Evolutionary conservation across 371 early-diverging fungal species (phyloP), one percentile per base, ranked within the genome.

Genomic region (Mucor lusitanicus): DNA sequence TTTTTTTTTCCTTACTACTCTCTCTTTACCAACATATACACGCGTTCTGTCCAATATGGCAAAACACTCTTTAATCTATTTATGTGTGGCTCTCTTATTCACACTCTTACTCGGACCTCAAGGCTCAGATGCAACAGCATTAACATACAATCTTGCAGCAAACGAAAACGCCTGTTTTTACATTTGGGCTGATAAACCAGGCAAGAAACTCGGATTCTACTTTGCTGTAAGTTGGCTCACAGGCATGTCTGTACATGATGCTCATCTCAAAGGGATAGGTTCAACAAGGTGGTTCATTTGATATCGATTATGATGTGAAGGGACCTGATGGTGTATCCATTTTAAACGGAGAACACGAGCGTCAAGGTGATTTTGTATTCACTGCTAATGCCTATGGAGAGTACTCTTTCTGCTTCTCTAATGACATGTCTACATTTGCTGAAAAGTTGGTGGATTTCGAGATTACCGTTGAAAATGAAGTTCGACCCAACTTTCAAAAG

Each of bases 361-460:
- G 92, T 57, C 95, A 96, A 76, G 95, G 92, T 60, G 97, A 97
- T 84, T 94, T 81, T 79, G 92, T 95, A 32, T 92, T 97, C 76
- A 87, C 92, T 2, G 92, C 93, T 5, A 87, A 87, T 33, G 73
- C 85, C 32, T 82, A 83, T 15, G 98, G 98, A 61, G 98, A 97
- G 74, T 93, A 94, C 78, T 78, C 92, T 13, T 94, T 95, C 84
- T 96, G 97, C 85, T 97, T 97, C 86, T 88, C 88, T 67, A 97
- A 97, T 76, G 84, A 85, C 42, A 90, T 92, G 87, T 90, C 95
- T 35, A 92, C 94, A 13, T 94, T 92, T 80, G 90, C 92, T 32
- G 93, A 94, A 63, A 97, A 97, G 74, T 74, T 90, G 23, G 83
- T 97, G 39, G 96, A 95, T 74, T 94, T 97, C 73, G 97, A 97